A percentile compares a stretch with the other conserved stretches of the same genome.
Evolutionary conservation across 352 stramenopile genomes (phyloP).

Genomic region (Globisporangium camurandrum): DNA sequence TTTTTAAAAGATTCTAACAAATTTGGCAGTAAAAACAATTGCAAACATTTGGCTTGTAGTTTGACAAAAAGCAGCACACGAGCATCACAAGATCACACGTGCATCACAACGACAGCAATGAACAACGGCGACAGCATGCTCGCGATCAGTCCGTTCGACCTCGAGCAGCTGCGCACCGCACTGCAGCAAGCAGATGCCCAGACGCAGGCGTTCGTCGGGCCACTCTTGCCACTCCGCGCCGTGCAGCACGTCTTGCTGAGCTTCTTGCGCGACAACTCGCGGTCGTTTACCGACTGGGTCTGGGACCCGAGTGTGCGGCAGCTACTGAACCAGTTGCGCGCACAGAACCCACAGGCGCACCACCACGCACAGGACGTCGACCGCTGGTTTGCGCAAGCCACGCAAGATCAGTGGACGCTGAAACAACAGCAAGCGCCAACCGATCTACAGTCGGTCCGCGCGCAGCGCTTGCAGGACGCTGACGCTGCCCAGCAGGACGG

Average conservation of each 20-base stretch:
- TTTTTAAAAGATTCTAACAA: no score
- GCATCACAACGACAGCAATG: neutral
- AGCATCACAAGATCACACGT: no score
- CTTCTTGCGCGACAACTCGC: constrained; percentile 51
- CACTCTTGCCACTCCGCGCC: constrained; percentile 44
- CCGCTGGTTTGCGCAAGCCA: constrained; percentile 33
- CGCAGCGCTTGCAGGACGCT: constrained; percentile 26
- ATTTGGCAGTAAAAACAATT: no score
- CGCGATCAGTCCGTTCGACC: constrained; percentile 14
- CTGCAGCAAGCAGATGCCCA: constrained; percentile 36
- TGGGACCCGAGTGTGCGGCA: constrained; percentile 60
- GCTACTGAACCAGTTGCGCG: constrained; percentile 39
- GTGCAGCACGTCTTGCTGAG: constrained; percentile 67
- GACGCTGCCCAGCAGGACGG: constrained; percentile 47
- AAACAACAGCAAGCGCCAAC: neutral
- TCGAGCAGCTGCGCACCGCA: constrained; percentile 27
- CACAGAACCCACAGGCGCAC: constrained; percentile 20
- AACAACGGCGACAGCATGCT: constrained; percentile 3
- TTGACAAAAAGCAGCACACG: no score
- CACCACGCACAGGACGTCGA: constrained; percentile 23
- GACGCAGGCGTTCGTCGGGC: constrained; percentile 46
- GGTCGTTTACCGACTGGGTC: constrained; percentile 67
- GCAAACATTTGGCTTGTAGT: no score
- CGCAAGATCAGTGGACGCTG: constrained; percentile 14
- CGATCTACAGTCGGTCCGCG: constrained; percentile 5